These are phyloP conservation scores for Colletotrichum zoysiae DNA, from an alignment of 2,329 filamentous ascomycete genomes.

Conservation along the genomic window DNA sequence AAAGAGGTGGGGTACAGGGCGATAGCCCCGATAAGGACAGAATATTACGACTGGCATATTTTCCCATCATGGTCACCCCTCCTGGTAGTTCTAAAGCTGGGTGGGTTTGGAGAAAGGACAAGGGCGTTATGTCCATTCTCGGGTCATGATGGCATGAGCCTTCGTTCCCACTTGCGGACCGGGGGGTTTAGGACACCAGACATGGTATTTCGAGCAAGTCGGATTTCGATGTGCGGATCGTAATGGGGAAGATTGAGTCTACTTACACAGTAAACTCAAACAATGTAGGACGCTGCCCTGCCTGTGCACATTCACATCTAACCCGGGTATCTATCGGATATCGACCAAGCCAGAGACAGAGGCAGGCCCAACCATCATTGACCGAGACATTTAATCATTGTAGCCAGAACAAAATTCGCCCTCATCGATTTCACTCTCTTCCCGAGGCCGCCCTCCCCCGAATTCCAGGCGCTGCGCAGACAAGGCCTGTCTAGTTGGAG, in stretches of 20 bases:
- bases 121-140: conserved; percentile 5
- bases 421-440: not conserved
- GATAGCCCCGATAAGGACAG: conserved; percentile 12
- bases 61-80: conserved; percentile 4
- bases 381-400: conserved; percentile 26
- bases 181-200: conserved; percentile 4
- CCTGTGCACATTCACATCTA: not conserved
- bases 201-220: conserved; percentile 26
- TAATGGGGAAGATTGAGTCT: conserved; percentile 11
- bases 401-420: conserved; percentile 2
- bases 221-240: conserved; percentile 31
- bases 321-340: conserved; percentile 11
- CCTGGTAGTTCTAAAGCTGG: not conserved
- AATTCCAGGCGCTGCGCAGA: conserved; percentile 17
- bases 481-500: conserved; percentile 30
- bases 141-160: conserved; percentile 30
- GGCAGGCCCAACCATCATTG: conserved; percentile 12
- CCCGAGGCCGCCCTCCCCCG: not conserved
- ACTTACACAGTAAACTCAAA: not conserved
- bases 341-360: conserved; percentile 6
- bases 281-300: not conserved
- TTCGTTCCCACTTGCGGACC: conserved; percentile 27
- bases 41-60: conserved; percentile 2
- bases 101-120: conserved; percentile 12
- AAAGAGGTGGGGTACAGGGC: not conserved